Conservation (phyloP, 805 yeast genomes). For the Myxozyma sirexii region DNA sequence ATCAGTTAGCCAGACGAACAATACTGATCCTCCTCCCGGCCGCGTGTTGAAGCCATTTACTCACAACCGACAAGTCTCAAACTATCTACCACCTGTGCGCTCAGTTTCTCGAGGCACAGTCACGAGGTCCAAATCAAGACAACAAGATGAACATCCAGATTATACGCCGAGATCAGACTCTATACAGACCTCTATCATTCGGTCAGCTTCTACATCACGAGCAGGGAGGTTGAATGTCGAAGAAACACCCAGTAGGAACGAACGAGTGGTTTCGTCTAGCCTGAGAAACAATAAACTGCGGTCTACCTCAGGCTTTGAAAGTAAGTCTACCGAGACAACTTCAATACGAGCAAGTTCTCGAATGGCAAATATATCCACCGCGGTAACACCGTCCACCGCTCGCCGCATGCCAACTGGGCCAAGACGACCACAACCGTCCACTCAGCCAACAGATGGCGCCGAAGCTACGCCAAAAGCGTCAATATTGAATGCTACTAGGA, state of each 20-base stretch:
- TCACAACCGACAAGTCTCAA: constrained; percentile 7
- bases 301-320: neutral
- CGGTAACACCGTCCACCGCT: neutral
- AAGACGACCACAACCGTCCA: neutral
- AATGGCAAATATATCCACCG: neutral
- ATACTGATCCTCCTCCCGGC: neutral
- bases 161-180: neutral
- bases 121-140: constrained; percentile 12
- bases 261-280: neutral
- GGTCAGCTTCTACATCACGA: neutral
- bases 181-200: neutral
- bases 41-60: constrained; percentile 6
- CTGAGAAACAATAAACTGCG: neutral
- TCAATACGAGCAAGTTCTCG: neutral
- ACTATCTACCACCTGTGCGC: neutral
- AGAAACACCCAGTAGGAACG: neutral
- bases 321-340: neutral
- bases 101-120: neutral
- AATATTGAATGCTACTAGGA: neutral
- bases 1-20: neutral
- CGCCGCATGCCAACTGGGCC: neutral
- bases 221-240: neutral
- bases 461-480: constrained; percentile 10
- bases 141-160: neutral
- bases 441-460: neutral